Percentiles rank a stretch among this genome's conserved stretches.
Conservation (phyloP, 164 flowering plant genomes). For the Echeveria elegans region DNA sequence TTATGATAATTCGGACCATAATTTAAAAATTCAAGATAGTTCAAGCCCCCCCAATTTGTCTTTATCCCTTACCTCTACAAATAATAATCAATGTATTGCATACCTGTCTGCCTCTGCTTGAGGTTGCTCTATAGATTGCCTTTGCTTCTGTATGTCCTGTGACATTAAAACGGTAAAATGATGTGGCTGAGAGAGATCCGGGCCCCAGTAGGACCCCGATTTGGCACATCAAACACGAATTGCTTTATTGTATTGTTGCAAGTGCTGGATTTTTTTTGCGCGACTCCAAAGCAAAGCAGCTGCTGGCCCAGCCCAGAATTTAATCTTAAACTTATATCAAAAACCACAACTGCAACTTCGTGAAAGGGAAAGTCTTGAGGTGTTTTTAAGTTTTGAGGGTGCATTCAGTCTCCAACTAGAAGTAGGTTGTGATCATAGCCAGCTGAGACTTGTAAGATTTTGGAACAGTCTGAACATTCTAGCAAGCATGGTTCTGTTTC, state of each 20-base stretch:
- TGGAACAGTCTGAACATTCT: constrained; percentile 33
- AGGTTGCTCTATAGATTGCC: not conserved
- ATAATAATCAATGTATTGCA: not conserved
- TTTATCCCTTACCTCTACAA: too few relatives aligned
- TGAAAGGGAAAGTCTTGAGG: not conserved
- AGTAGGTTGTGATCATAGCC: constrained; percentile 78
- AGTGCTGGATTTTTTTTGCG: not conserved
- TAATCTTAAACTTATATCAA: not conserved
- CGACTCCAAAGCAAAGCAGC: not conserved
- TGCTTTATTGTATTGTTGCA: not conserved
- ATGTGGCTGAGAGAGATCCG: not conserved
- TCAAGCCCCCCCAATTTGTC: too few relatives aligned
- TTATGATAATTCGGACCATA: too few relatives aligned
- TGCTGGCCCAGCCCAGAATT: not conserved
- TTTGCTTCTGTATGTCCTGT: not conserved
- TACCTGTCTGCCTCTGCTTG: not conserved
- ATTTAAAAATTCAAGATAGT: too few relatives aligned
- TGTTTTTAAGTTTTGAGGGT: not conserved
- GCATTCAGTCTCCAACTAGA: constrained; percentile 23
- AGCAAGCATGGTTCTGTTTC: constrained; percentile 56
- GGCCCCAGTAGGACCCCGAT: not conserved
- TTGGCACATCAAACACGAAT: not conserved
- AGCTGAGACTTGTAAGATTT: constrained; percentile 54
- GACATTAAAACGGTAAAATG: not conserved
- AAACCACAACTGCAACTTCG: too few relatives aligned